Conservation (phyloP, 1,284 basidiomycete genomes). For the Rhodotorula sp. region DNA sequence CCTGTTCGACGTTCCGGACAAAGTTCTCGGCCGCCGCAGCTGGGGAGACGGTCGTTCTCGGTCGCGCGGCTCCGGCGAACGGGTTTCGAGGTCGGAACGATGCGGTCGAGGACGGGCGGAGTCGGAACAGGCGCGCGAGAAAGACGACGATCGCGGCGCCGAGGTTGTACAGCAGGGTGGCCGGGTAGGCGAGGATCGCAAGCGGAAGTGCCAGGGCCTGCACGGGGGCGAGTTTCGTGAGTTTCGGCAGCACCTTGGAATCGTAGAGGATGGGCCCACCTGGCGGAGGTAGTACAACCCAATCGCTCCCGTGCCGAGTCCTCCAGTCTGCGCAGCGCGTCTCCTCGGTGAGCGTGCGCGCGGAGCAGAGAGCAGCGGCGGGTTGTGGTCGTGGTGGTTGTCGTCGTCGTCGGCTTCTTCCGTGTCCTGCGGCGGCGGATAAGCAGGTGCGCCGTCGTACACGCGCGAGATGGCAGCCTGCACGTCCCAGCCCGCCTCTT, state of each 20-base stretch:
- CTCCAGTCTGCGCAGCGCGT: neutral
- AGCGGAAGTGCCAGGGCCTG: conserved; percentile 24
- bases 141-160: conserved; percentile 17
- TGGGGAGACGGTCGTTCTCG: conserved; percentile 46
- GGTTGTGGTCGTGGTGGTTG: conserved; percentile 13
- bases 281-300: conserved; percentile 25
- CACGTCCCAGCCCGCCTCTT: conserved; percentile 66
- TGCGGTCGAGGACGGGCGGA: conserved; percentile 17
- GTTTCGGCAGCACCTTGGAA: neutral
- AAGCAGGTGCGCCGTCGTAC: conserved; percentile 24
- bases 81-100: conserved; percentile 37
- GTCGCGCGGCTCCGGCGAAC: conserved; percentile 6
- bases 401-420: neutral
- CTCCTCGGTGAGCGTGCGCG: neutral
- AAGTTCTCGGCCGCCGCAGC: conserved; percentile 64
- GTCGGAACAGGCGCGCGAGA: conserved; percentile 29
- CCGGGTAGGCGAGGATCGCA: conserved; percentile 15
- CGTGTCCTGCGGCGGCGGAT: too few relatives aligned
- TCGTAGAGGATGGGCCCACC: neutral
- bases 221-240: neutral
- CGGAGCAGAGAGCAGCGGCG: neutral
- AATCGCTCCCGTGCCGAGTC: conserved; percentile 20
- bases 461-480: conserved; percentile 32
- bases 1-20: conserved; percentile 72
- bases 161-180: conserved; percentile 22